Percentiles rank a stretch among this genome's conserved stretches.
phyloP scores from a whole-genome alignment of 768 basidiomycete genomes.

The Bullera alba region DNA sequence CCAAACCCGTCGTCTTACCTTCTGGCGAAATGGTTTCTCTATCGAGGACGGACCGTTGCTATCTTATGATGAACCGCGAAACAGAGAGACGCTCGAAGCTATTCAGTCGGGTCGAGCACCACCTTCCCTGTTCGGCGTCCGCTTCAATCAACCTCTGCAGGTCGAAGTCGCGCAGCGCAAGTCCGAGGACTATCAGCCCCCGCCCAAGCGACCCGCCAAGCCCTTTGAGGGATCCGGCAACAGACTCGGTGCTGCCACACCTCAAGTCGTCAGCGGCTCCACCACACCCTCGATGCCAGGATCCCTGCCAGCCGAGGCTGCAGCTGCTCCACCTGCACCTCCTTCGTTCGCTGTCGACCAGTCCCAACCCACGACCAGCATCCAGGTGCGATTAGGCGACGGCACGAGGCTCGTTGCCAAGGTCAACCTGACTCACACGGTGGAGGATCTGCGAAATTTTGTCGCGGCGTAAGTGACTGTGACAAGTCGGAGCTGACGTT shows the following conservation, averaged over 20 bases:
- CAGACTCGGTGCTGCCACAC: slow-evolving; percentile 72
- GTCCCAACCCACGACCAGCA: slow-evolving; percentile 70
- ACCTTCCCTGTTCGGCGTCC: slow-evolving; percentile 64
- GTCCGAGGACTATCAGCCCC: slow-evolving; percentile 62
- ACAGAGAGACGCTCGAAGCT: slow-evolving; percentile 62
- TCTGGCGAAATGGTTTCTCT: slow-evolving; percentile 90
- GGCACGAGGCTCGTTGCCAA: slow-evolving; percentile 80
- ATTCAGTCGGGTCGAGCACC: slow-evolving; percentile 80
- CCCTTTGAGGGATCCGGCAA: slow-evolving; percentile 69
- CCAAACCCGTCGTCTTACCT: slow-evolving; percentile 67
- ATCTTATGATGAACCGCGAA: slow-evolving; percentile 71
- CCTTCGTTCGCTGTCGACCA: slow-evolving; percentile 70
- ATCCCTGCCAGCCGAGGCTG: slow-evolving; percentile 6
- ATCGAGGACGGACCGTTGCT: slow-evolving; percentile 81
- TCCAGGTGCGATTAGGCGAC: slow-evolving; percentile 85
- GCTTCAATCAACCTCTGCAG: slow-evolving; percentile 72
- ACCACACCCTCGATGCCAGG: slow-evolving; percentile 16
- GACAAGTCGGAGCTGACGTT: neutral
- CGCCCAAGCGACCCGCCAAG: slow-evolving; percentile 50
- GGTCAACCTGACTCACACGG: slow-evolving; percentile 86
- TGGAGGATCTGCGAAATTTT: slow-evolving; percentile 73
- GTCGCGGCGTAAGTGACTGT: slow-evolving; percentile 73
- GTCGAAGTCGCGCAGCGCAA: slow-evolving; percentile 66
- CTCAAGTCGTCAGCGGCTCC: slow-evolving; percentile 38
- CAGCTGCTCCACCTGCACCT: slow-evolving; percentile 46